Evolutionary conservation across 345 rosid species (phyloP), one percentile per base, ranked within the genome.

Genomic region (Salix purpurea): DNA sequence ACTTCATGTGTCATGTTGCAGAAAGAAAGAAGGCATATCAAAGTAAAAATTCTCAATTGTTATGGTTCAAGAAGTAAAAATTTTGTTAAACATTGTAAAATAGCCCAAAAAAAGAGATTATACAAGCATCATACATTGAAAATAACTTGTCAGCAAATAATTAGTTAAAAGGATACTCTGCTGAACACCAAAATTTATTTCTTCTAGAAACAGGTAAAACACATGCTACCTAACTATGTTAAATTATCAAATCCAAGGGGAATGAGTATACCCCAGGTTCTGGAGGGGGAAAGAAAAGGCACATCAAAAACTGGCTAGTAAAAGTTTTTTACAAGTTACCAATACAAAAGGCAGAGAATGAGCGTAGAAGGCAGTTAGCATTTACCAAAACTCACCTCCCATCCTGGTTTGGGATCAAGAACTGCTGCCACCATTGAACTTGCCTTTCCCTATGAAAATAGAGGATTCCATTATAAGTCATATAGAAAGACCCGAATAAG

Each of bases 351-450:
- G 19, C 32, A 34, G 37, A 71, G 15, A 40, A 28, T 34, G 32
- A 46, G 37, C 26, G 34, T 1, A 12, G 19, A 15, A 30, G 62
- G 21, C 7, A 74, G 46, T 2, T n/a, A 48, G 64, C 23, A 32
- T 71, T 1, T 21, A 71, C 56, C 11, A 79, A 61, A 67, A 75
- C 89, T 74, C 65, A 95, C 99, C 84, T 88, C 85, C 97, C 96
- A 93, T 71, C 88, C 94, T 36, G 94, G 88, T 78, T 90, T 79
- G 36, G 99, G 99, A 86, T 64, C 83, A 70, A 95, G 93, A 68
- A 88, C 89, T 28, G 92, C 88, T 67, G 97, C 97, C 73, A 89
- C 97, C 99, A 95, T 90, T 67, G 96, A 89, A 83, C 99, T 95
- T 84, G 94, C 97, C 82, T 91, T 95, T 56, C 99, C 99, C 99